Conservation (phyloP, 371 early-diverging fungal species). For the Syncephalastrum racemosum region DNA sequence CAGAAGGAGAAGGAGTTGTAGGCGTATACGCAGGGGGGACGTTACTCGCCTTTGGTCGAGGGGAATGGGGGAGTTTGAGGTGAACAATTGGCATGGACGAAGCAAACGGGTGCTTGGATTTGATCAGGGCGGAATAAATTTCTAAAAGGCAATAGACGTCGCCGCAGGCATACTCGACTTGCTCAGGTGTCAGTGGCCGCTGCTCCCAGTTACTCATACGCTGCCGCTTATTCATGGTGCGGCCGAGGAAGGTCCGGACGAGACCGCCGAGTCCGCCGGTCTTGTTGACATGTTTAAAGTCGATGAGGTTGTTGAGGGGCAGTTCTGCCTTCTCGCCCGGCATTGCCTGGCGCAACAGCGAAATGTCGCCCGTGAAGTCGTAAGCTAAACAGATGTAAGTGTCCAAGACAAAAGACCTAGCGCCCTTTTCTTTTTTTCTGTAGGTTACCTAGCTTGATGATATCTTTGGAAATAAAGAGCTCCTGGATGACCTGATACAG, state of each 20-base stretch:
- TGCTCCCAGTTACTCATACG: conserved; percentile 53
- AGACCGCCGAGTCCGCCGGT: conserved; percentile 41
- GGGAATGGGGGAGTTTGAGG: no score
- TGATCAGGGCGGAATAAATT: conserved; percentile 21
- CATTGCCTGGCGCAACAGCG: conserved; percentile 26
- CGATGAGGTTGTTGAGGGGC: conserved; percentile 23
- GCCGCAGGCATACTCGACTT: conserved; percentile 38
- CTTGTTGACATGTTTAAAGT: conserved; percentile 23
- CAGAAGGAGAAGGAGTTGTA: no score
- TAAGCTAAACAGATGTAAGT: conserved; percentile 25
- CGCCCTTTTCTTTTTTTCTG: conserved; percentile 2
- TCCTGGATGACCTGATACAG: conserved; percentile 24
- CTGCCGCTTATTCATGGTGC: conserved; percentile 43
- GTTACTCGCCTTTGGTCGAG: no score
- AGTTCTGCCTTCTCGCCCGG: conserved; percentile 29
- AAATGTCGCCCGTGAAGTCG: conserved; percentile 46
- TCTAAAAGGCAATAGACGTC: conserved; percentile 40
- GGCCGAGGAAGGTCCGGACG: conserved; percentile 25
- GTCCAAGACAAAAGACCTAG: background rate
- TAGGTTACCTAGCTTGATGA: conserved; percentile 37
- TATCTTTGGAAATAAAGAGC: conserved; percentile 28
- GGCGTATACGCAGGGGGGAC: no score
- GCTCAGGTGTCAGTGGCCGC: conserved; percentile 40
- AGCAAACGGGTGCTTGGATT: conserved; percentile 32
- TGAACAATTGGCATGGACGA: no score